Percentiles rank a stretch among this genome's conserved stretches.
These are phyloP conservation scores for Iris macrosiphon DNA, from an alignment of 106 monocot genomes.

Conservation along the genomic window DNA sequence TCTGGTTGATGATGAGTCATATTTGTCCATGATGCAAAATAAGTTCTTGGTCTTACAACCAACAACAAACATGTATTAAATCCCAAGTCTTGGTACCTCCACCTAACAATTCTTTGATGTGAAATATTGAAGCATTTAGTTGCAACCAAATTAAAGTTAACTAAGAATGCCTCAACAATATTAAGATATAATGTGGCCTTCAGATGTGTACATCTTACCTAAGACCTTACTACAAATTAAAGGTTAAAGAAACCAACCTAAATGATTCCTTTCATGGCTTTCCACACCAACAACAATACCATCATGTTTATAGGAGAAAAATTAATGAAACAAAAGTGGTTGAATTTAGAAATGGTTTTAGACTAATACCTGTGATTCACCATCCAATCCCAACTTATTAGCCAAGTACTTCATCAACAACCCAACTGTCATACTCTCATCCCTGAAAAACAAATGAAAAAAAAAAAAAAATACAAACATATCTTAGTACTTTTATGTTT, in stretches of 20 bases:
- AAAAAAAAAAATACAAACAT: background rate
- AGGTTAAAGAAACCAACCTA: background rate
- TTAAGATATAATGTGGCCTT: background rate
- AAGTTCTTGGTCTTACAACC: too few relatives aligned
- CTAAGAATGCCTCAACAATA: too few relatives aligned
- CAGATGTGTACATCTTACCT: background rate
- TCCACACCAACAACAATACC: background rate
- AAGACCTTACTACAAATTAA: conserved; percentile 2
- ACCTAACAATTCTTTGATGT: too few relatives aligned
- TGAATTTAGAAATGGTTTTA: background rate
- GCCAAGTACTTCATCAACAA: conserved; percentile 67
- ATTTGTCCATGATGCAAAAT: too few relatives aligned
- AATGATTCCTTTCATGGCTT: conserved; percentile 10
- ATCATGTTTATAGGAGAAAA: background rate
- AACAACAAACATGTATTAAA: too few relatives aligned
- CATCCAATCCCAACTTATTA: conserved; percentile 46
- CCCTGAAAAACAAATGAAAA: conserved; percentile 16
- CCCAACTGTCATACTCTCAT: conserved; percentile 69
- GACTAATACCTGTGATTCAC: conserved; percentile 56
- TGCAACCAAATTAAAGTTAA: too few relatives aligned
- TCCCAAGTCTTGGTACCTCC: too few relatives aligned
- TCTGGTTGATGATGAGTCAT: too few relatives aligned
- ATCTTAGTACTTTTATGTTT: too few relatives aligned
- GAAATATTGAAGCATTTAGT: too few relatives aligned
- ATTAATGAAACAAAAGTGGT: background rate